Conservation (phyloP, 768 basidiomycete species). For the Flagelloscypha sp. region DNA sequence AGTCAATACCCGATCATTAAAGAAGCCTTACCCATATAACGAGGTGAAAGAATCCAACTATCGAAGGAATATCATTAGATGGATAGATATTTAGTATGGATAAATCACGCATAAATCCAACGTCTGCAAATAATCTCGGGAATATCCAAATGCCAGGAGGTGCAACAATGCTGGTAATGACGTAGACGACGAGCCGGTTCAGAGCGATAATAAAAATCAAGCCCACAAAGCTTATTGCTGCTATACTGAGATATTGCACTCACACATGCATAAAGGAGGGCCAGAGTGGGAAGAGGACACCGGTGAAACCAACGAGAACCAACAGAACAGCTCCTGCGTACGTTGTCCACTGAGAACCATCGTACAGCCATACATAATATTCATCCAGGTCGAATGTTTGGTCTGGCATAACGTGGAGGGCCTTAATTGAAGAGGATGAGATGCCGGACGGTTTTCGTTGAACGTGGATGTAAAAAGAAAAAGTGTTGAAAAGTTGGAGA, state of each 20-base stretch:
- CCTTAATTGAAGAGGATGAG: slow-evolving; percentile 68
- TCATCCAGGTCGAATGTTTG: slow-evolving; percentile 71
- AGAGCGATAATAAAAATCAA: slow-evolving; percentile 88
- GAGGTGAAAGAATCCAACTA: too few relatives aligned
- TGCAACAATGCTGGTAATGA: slow-evolving; percentile 79
- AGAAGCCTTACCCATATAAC: too few relatives aligned
- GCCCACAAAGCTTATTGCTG: slow-evolving; percentile 78
- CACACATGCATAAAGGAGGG: slow-evolving; percentile 86
- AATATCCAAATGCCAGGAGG: slow-evolving; percentile 98
- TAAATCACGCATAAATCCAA: slow-evolving; percentile 96
- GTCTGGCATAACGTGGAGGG: slow-evolving; percentile 71
- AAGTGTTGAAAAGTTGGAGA: slow-evolving; percentile 46
- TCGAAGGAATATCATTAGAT: too few relatives aligned
- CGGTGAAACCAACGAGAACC: slow-evolving; percentile 89
- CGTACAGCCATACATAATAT: slow-evolving; percentile 97
- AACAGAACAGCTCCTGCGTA: slow-evolving; percentile 85
- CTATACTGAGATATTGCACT: slow-evolving; percentile 92
- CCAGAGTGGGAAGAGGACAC: slow-evolving; percentile 99
- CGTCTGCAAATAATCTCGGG: slow-evolving; percentile 95
- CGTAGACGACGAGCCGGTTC: slow-evolving; percentile 86
- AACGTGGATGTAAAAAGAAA: slow-evolving; percentile 63
- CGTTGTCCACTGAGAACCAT: slow-evolving; percentile 88
- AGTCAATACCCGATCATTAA: too few relatives aligned
- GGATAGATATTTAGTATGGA: too few relatives aligned
- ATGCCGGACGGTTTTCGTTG: slow-evolving; percentile 51